Conservation (phyloP, 768 basidiomycete species). For the Boletus reticulatus region DNA sequence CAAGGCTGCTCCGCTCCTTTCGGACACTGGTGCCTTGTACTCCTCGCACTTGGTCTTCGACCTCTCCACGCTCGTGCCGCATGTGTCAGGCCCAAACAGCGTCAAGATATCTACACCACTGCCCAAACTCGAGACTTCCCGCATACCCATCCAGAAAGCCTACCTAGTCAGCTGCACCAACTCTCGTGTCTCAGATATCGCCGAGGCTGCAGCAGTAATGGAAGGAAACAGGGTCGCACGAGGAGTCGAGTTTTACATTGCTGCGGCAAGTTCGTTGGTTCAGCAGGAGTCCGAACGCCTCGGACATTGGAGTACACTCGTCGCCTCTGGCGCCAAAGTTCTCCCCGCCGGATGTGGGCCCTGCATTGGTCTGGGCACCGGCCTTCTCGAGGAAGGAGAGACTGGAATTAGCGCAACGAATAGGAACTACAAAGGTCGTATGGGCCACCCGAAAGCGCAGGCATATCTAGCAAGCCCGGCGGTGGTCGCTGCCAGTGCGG, state of each 20-base stretch:
- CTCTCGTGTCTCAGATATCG: constrained; percentile 91
- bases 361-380: constrained; percentile 94
- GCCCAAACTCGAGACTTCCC: constrained; percentile 69
- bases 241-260: constrained; percentile 96
- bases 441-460: constrained; percentile 93
- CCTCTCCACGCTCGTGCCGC: constrained; percentile 90
- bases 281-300: constrained; percentile 83
- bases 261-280: constrained; percentile 89
- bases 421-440: constrained; percentile 97
- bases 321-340: constrained; percentile 87
- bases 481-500: constrained; percentile 94
- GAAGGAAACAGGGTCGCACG: constrained; percentile 76
- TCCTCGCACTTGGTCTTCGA: constrained; percentile 88
- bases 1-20: constrained; percentile 47
- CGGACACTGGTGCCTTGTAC: constrained; percentile 80
- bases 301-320: constrained; percentile 87
- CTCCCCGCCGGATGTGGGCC: constrained; percentile 97
- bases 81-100: constrained; percentile 96
- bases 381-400: constrained; percentile 91
- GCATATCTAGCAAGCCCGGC: constrained; percentile 97
- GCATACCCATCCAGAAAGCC: constrained; percentile 90
- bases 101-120: constrained; percentile 96
- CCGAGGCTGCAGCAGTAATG: constrained; percentile 89
- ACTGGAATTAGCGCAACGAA: constrained; percentile 98
- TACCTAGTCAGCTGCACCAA: constrained; percentile 99